These are phyloP conservation scores for Cotoneaster glaucophyllus DNA, from an alignment of 306 rosid species.

Conservation along the genomic window DNA sequence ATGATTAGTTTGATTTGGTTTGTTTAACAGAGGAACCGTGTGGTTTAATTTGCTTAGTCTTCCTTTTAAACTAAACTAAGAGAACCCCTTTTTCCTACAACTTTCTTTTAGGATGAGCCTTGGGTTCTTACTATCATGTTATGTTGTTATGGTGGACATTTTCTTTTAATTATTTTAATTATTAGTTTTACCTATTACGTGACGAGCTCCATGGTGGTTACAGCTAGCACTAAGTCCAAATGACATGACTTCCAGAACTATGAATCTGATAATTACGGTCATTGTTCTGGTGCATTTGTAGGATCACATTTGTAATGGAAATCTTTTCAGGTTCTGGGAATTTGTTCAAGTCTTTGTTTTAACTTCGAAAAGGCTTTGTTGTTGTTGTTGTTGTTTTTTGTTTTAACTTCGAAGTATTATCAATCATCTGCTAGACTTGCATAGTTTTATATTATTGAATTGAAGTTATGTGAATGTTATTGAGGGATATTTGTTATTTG, in stretches of 20 bases:
- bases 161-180: neutral
- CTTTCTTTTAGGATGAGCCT: neutral
- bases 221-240: neutral
- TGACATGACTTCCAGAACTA: neutral
- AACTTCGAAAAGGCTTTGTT: no score
- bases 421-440: neutral
- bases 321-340: neutral
- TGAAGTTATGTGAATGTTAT: neutral
- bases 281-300: neutral
- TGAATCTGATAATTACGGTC: neutral
- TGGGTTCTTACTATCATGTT: neutral
- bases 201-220: neutral
- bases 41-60: neutral
- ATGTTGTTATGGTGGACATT: neutral
- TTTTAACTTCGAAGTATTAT: neutral
- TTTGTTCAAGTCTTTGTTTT: neutral
- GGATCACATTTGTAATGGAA: neutral
- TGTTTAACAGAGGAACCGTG: neutral
- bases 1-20: conserved; percentile 1
- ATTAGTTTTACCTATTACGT: neutral
- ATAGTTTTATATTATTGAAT: neutral
- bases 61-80: neutral
- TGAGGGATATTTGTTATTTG: neutral
- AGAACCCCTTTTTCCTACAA: neutral
- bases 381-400: no score